These are phyloP conservation scores for Guillardia theta DNA, from an alignment of 78 protist species.

Conservation along the genomic window DNA sequence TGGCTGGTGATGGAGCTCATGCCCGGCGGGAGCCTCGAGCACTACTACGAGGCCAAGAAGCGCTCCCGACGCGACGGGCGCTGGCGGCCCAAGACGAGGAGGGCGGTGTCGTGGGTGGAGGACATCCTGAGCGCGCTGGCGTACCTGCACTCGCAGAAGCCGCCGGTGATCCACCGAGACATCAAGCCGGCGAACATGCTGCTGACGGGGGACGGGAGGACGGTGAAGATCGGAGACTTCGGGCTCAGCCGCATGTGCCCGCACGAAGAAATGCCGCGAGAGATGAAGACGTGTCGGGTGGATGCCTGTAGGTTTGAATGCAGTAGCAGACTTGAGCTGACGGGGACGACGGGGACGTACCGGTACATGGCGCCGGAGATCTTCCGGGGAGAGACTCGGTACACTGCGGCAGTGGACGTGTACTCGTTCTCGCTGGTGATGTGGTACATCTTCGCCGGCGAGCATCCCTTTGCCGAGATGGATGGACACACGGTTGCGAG, in stretches of 20 bases:
- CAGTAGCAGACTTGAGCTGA: background rate
- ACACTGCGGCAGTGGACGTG: background rate
- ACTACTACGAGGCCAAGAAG: background rate
- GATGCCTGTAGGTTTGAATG: background rate
- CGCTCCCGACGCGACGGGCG: no score
- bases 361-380: background rate
- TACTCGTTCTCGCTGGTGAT: background rate
- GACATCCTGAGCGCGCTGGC: background rate
- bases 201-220: background rate
- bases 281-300: background rate
- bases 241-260: no score
- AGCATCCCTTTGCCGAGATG: background rate
- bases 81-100: background rate
- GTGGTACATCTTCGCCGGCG: background rate
- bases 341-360: background rate
- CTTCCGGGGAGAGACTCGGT: background rate
- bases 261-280: no score
- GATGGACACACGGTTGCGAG: background rate
- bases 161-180: background rate
- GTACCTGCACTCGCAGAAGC: background rate
- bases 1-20: background rate
- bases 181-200: background rate
- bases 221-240: background rate
- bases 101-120: background rate
- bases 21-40: background rate